A percentile compares a stretch with the other conserved stretches of the same genome.
These are phyloP conservation scores for Poteriospumella lacustris DNA, from an alignment of 108 stramenopile species.

Conservation along the genomic window DNA sequence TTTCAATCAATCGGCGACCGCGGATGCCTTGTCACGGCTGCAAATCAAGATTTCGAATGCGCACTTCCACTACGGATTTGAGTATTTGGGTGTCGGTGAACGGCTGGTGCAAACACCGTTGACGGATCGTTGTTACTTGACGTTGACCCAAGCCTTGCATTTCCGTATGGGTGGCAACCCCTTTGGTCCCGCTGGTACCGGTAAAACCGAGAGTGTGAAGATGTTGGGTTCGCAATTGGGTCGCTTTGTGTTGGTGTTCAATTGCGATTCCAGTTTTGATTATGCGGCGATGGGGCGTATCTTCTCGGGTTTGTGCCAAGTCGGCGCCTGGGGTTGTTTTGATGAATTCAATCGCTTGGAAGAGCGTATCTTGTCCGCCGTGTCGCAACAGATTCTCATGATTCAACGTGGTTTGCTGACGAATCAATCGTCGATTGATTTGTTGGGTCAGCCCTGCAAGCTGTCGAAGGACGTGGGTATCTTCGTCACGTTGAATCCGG, in stretches of 20 bases:
- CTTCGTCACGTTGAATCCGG: slow-evolving; percentile 99
- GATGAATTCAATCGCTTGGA: slow-evolving; percentile 98
- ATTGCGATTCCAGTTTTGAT: slow-evolving; percentile 91
- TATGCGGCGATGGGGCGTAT: slow-evolving; percentile 94
- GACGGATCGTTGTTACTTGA: slow-evolving; percentile 93
- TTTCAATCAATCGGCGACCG: slow-evolving; percentile 56
- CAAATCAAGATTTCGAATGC: slow-evolving; percentile 84
- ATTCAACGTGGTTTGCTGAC: slow-evolving; percentile 78
- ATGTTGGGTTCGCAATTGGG: slow-evolving; percentile 92
- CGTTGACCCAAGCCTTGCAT: slow-evolving; percentile 90
- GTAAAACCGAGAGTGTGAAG: slow-evolving; percentile 97
- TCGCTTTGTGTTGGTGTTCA: slow-evolving; percentile 93
- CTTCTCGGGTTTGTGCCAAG: slow-evolving; percentile 93
- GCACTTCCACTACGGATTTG: slow-evolving; percentile 89
- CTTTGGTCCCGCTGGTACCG: slow-evolving; percentile 98
- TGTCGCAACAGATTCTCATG: slow-evolving; percentile 89
- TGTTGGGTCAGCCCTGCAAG: slow-evolving; percentile 65
- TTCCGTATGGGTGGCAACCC: slow-evolving; percentile 95
- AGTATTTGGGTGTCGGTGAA: slow-evolving; percentile 96
- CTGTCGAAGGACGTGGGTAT: slow-evolving; percentile 75
- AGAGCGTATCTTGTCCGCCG: slow-evolving; percentile 89
- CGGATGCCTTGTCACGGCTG: slow-evolving; percentile 67
- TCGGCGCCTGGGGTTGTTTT: slow-evolving; percentile 82
- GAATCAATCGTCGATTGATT: slow-evolving; percentile 28
- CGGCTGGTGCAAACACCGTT: slow-evolving; percentile 94